phyloP scores from a whole-genome alignment of 352 stramenopile genomes.

The Plasmopara halstedii region DNA sequence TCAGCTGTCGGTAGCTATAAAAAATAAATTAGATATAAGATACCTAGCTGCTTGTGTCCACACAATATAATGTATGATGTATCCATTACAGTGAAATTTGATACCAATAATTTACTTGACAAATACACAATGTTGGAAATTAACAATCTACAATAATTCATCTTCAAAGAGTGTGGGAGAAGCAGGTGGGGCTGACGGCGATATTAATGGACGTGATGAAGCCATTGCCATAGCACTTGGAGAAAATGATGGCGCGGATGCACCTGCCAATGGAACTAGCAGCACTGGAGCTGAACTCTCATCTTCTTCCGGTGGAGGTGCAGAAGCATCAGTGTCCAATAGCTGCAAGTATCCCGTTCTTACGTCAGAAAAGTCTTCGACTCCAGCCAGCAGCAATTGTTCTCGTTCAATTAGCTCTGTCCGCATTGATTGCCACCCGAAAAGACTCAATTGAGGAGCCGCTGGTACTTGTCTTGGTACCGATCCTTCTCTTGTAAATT shows the following conservation, averaged over 20 bases:
- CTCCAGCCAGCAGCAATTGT: constrained; percentile 29
- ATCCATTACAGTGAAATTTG: too few relatives aligned
- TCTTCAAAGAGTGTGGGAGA: constrained; percentile 12
- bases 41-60: too few relatives aligned
- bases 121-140: not conserved
- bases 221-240: constrained; percentile 7
- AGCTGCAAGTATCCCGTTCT: constrained; percentile 43
- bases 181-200: constrained; percentile 9
- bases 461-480: constrained; percentile 9
- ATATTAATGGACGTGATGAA: constrained; percentile 8
- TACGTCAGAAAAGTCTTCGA: constrained; percentile 39
- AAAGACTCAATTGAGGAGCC: constrained; percentile 30
- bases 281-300: constrained; percentile 24
- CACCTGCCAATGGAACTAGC: constrained; percentile 23
- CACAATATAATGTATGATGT: too few relatives aligned
- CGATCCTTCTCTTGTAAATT: constrained; percentile 4
- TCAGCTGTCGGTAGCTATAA: too few relatives aligned
- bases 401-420: constrained; percentile 42
- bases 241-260: constrained; percentile 29
- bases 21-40: too few relatives aligned
- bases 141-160: constrained; percentile 16
- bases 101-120: too few relatives aligned
- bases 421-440: constrained; percentile 45
- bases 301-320: constrained; percentile 22
- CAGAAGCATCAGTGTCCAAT: constrained; percentile 34